These are phyloP conservation scores for Vaccinium darrowii DNA, from an alignment of 148 eudicot species.

Conservation along the genomic window DNA sequence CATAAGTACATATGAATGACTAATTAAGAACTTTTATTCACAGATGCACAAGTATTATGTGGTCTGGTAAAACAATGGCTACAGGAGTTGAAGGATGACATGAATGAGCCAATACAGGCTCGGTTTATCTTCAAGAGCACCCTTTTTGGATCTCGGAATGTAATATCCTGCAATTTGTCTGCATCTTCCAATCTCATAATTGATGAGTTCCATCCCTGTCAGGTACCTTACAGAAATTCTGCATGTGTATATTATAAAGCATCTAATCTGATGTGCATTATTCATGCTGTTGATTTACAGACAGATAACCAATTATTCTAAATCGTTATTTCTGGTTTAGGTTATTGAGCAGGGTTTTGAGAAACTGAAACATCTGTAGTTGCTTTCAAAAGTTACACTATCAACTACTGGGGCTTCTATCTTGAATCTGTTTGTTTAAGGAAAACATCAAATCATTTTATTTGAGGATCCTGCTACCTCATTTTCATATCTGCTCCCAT, in stretches of 20 bases:
- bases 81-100: constrained; percentile 55
- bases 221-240: constrained; percentile 37
- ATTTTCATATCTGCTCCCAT: background rate
- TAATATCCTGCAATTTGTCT: constrained; percentile 60
- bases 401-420: background rate
- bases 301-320: background rate
- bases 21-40: constrained; percentile 15
- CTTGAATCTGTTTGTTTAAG: background rate
- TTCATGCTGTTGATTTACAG: background rate
- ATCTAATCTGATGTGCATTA: background rate
- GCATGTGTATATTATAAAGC: background rate
- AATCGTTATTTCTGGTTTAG: background rate
- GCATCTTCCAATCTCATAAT: constrained; percentile 40
- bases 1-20: background rate
- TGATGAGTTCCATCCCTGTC: constrained; percentile 50
- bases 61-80: constrained; percentile 70
- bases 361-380: background rate
- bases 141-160: constrained; percentile 39
- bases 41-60: constrained; percentile 53
- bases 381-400: background rate
- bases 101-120: constrained; percentile 47
- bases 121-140: constrained; percentile 54
- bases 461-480: background rate
- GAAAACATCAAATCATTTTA: background rate
- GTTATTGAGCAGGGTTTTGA: background rate